Evolutionary conservation across 139 green algal genomes (phyloP).

Genomic region (Closterium sp.): DNA sequence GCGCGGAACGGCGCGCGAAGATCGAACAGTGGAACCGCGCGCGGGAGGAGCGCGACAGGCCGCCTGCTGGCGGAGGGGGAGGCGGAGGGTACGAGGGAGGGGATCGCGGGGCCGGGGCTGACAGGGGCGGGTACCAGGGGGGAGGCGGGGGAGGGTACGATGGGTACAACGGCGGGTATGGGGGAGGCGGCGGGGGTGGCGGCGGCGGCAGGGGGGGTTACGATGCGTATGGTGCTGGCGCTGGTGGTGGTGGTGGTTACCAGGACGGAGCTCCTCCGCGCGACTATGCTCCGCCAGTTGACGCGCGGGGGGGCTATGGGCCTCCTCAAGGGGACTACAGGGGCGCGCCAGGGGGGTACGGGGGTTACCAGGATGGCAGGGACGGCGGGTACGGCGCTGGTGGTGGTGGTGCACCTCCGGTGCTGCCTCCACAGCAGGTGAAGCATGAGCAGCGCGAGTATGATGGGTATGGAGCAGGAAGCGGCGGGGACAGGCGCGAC

Average conservation of each 20-base stretch:
- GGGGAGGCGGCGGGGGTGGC: background rate
- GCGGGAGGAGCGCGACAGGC: constrained; percentile 38
- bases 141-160: background rate
- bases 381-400: background rate
- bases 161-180: background rate
- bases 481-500: background rate
- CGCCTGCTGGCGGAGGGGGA: background rate
- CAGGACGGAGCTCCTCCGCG: background rate
- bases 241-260: background rate
- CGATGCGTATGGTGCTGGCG: background rate
- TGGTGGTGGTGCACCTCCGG: background rate
- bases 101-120: background rate
- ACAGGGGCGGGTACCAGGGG: background rate
- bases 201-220: background rate
- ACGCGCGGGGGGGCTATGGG: background rate
- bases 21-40: constrained; percentile 56
- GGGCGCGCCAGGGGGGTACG: background rate
- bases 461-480: background rate
- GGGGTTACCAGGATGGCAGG: background rate
- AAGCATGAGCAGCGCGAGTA: background rate
- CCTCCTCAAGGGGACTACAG: background rate
- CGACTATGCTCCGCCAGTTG: background rate
- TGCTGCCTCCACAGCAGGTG: background rate
- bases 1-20: constrained; percentile 43
- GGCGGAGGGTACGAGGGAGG: background rate